phyloP scores from a whole-genome alignment of 1,284 basidiomycete species.

The Ceratobasidium sp. region DNA sequence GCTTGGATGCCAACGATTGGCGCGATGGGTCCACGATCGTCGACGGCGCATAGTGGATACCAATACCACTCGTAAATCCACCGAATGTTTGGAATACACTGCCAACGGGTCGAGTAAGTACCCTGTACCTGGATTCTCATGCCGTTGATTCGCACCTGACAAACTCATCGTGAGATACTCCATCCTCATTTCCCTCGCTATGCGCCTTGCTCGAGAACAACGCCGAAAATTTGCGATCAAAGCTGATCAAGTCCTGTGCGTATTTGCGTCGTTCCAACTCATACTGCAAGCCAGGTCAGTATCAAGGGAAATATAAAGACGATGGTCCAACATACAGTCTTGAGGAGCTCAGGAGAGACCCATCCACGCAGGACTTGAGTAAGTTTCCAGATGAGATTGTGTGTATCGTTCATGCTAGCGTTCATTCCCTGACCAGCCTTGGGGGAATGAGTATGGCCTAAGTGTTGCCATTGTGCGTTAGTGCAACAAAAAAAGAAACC shows the following conservation, averaged over 20 bases:
- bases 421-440: constrained; percentile 80
- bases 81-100: constrained; percentile 71
- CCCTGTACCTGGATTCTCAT: neutral
- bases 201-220: constrained; percentile 84
- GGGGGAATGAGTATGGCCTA: constrained; percentile 83
- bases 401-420: constrained; percentile 86
- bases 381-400: constrained; percentile 88
- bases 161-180: constrained; percentile 77
- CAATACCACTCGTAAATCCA: constrained; percentile 67
- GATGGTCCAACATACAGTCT: constrained; percentile 69
- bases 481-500: neutral
- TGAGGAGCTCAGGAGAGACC: constrained; percentile 74
- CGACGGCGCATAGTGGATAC: constrained; percentile 73
- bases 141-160: constrained; percentile 62
- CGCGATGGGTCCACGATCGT: constrained; percentile 63
- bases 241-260: constrained; percentile 84
- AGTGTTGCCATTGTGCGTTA: neutral
- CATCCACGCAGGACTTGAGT: constrained; percentile 78
- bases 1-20: constrained; percentile 64
- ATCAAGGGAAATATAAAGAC: constrained; percentile 12
- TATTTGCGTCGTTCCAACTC: constrained; percentile 79
- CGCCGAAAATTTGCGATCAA: constrained; percentile 81
- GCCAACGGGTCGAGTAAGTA: constrained; percentile 35
- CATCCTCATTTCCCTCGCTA: constrained; percentile 69
- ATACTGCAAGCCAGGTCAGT: constrained; percentile 64